phyloP scores from a whole-genome alignment of 2,329 filamentous ascomycete genomes.

The Arthrobotrys iridis region DNA sequence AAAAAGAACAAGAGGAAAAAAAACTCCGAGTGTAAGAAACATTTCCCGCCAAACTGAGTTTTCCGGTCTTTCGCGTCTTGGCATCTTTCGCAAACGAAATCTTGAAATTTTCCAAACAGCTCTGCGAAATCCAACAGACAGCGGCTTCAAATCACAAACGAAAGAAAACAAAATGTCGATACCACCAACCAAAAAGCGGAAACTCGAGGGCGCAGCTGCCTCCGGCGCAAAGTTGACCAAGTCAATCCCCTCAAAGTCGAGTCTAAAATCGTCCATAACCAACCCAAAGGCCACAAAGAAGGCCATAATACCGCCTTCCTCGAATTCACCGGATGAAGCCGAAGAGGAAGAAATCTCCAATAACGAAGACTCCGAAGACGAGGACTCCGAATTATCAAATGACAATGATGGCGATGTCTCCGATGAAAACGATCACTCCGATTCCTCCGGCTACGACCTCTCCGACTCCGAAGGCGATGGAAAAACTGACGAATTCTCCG shows the following conservation, averaged over 20 bases:
- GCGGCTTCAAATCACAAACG: background rate
- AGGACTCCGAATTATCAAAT: constrained; percentile 19
- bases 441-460: constrained; percentile 57
- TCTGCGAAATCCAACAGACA: constrained; percentile 15
- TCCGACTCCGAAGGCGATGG: constrained; percentile 63
- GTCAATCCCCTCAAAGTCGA: constrained; percentile 33
- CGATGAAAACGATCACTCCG: constrained; percentile 61
- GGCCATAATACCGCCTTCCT: background rate
- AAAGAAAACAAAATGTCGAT: constrained; percentile 35
- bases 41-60: background rate
- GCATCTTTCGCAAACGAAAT: constrained; percentile 10
- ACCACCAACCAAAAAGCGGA: constrained; percentile 51
- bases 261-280: constrained; percentile 20
- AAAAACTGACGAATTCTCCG: constrained; percentile 60
- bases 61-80: constrained; percentile 7
- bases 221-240: constrained; percentile 40
- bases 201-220: constrained; percentile 29
- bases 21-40: background rate
- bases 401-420: constrained; percentile 60
- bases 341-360: constrained; percentile 22
- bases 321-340: background rate
- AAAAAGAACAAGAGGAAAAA: background rate
- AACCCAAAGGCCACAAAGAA: constrained; percentile 22
- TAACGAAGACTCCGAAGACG: constrained; percentile 16
- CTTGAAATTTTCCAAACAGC: background rate